These are phyloP conservation scores for Zychaea mexicana DNA, from an alignment of 371 early-diverging fungal species.

Conservation along the genomic window DNA sequence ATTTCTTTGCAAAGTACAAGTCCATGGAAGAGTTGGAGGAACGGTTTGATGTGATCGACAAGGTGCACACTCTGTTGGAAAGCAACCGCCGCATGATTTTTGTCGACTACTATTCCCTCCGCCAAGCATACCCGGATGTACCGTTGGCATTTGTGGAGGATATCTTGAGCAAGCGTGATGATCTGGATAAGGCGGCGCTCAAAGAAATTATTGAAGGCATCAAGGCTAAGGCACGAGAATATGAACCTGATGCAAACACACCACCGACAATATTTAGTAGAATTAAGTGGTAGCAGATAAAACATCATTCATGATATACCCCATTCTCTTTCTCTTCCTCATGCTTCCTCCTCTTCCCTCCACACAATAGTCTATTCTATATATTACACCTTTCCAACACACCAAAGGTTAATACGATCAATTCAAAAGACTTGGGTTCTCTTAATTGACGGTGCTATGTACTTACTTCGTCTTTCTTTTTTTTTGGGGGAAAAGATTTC, in stretches of 20 bases:
- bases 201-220: slow-evolving; percentile 83
- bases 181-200: slow-evolving; percentile 71
- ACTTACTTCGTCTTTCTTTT: too few relatives aligned
- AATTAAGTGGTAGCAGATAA: slow-evolving; percentile 54
- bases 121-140: slow-evolving; percentile 82
- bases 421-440: too few relatives aligned
- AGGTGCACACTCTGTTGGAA: slow-evolving; percentile 70
- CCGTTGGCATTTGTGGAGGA: slow-evolving; percentile 81
- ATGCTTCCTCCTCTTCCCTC: too few relatives aligned
- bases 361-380: too few relatives aligned
- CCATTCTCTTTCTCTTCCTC: neutral
- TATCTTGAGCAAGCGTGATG: slow-evolving; percentile 75
- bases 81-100: slow-evolving; percentile 68
- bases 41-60: slow-evolving; percentile 77
- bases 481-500: too few relatives aligned
- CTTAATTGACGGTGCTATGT: too few relatives aligned
- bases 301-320: slow-evolving; percentile 9
- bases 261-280: slow-evolving; percentile 55
- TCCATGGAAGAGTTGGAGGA: slow-evolving; percentile 62
- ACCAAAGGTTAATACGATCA: too few relatives aligned
- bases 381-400: too few relatives aligned
- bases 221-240: slow-evolving; percentile 70
- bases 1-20: slow-evolving; percentile 71
- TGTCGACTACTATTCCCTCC: slow-evolving; percentile 76
- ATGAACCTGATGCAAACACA: slow-evolving; percentile 50